These are phyloP conservation scores for Claviceps sp. DNA, from an alignment of 2,329 filamentous ascomycete species.

Conservation along the genomic window DNA sequence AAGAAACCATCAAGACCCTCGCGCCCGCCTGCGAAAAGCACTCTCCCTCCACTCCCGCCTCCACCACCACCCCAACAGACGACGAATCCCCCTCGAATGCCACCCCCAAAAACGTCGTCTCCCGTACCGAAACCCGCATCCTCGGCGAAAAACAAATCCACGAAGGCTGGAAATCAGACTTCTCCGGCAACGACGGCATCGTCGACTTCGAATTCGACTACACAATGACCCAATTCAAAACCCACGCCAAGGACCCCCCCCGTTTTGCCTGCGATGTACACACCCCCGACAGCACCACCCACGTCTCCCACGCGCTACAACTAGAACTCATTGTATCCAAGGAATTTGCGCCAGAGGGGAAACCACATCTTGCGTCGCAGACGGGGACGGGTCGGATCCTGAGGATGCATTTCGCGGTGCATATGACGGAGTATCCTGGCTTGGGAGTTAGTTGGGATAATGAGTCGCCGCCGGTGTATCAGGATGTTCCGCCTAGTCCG, in stretches of 20 bases:
- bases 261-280: slow-evolving; percentile 69
- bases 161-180: slow-evolving; percentile 76
- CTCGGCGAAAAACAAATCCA: slow-evolving; percentile 74
- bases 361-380: slow-evolving; percentile 56
- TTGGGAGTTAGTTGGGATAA: slow-evolving; percentile 95
- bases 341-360: slow-evolving; percentile 66
- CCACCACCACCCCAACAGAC: slow-evolving; percentile 13
- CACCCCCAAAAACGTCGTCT: slow-evolving; percentile 46
- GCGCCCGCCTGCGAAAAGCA: slow-evolving; percentile 74
- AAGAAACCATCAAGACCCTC: slow-evolving; percentile 70
- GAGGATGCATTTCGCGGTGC: slow-evolving; percentile 77
- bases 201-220: slow-evolving; percentile 41
- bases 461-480: slow-evolving; percentile 85
- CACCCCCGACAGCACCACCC: slow-evolving; percentile 53
- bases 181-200: slow-evolving; percentile 37
- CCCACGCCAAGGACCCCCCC: slow-evolving; percentile 32
- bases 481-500: slow-evolving; percentile 79
- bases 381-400: slow-evolving; percentile 85
- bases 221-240: slow-evolving; percentile 35
- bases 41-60: slow-evolving; percentile 23
- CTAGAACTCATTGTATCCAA: slow-evolving; percentile 91
- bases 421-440: slow-evolving; percentile 70
- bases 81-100: slow-evolving; percentile 8
- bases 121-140: slow-evolving; percentile 61
- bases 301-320: slow-evolving; percentile 72